A percentile compares a stretch with the other conserved stretches of the same genome.
These are phyloP conservation scores for Rhodotorula sp. DNA, from an alignment of 1,284 basidiomycete genomes.

Conservation along the genomic window DNA sequence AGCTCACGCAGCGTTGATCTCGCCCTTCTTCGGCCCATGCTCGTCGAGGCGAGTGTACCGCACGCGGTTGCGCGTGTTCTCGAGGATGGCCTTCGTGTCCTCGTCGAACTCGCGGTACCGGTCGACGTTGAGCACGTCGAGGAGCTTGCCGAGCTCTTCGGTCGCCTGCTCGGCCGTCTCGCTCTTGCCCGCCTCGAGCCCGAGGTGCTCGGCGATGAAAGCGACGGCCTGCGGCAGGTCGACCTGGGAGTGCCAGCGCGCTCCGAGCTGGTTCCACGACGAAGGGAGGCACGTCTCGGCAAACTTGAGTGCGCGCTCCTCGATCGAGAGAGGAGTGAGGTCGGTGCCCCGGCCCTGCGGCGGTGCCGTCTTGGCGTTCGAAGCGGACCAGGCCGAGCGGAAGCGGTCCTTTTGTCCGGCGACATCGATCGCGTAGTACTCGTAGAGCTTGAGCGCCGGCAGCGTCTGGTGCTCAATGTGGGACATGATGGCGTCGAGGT, in stretches of 20 bases:
- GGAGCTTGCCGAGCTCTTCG: conserved; percentile 70
- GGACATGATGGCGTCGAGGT: conserved; percentile 66
- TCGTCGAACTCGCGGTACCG: conserved; percentile 82
- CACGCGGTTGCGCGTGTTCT: conserved; percentile 71
- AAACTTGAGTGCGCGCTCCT: conserved; percentile 65
- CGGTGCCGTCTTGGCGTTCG: background rate
- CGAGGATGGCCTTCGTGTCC: conserved; percentile 72
- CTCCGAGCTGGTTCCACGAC: conserved; percentile 51
- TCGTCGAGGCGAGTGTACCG: conserved; percentile 77
- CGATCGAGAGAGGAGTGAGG: conserved; percentile 62
- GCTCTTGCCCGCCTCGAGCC: conserved; percentile 51
- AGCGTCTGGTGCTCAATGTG: conserved; percentile 66
- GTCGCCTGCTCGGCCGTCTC: conserved; percentile 54
- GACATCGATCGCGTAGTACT: conserved; percentile 85
- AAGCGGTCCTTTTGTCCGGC: conserved; percentile 52
- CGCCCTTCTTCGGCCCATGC: conserved; percentile 79
- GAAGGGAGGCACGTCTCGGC: conserved; percentile 35
- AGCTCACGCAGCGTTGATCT: conserved; percentile 71
- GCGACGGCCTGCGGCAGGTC: conserved; percentile 65
- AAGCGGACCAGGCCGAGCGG: conserved; percentile 56
- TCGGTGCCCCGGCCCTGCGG: conserved; percentile 41
- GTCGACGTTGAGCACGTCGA: conserved; percentile 83
- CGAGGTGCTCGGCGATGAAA: conserved; percentile 67
- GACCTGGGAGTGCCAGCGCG: conserved; percentile 68
- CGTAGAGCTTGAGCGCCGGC: conserved; percentile 72